A percentile compares a stretch with the other conserved stretches of the same genome.
Conservation (phyloP, 1,284 basidiomycete species). For the Cryptococcus deneoformans region DNA sequence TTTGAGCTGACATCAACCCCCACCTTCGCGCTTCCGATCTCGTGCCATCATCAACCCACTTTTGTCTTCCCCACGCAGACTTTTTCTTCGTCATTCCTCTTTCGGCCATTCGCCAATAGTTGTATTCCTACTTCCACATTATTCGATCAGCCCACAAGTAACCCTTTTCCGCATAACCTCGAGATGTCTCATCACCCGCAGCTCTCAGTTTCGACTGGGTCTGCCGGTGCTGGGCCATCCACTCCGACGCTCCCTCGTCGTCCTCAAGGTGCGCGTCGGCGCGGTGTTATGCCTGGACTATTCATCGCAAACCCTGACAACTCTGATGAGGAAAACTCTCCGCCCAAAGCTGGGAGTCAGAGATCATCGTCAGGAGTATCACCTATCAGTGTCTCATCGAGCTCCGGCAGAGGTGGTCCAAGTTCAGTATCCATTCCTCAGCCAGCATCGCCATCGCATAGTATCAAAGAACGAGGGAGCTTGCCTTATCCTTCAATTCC, state of each 20-base stretch:
- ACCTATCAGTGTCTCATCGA: slow-evolving; percentile 10
- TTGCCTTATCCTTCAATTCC: slow-evolving; percentile 25
- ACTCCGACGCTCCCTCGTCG: slow-evolving; percentile 18
- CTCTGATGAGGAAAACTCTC: slow-evolving; percentile 36
- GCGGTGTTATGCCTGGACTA: slow-evolving; percentile 25
- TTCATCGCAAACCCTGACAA: slow-evolving; percentile 45
- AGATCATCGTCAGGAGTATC: slow-evolving; percentile 17
- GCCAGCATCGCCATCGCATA: slow-evolving; percentile 4
- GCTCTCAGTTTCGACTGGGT: slow-evolving; percentile 4
- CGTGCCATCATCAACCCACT: no score
- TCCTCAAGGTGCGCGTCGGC: slow-evolving; percentile 33
- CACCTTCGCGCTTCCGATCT: no score
- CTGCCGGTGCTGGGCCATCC: slow-evolving; percentile 18
- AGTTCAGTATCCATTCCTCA: slow-evolving; percentile 4
- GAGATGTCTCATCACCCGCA: slow-evolving; percentile 3
- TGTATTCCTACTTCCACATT: no score
- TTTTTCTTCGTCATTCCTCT: no score
- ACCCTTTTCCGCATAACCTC: neutral
- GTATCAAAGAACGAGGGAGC: slow-evolving; percentile 7
- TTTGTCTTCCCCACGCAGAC: no score
- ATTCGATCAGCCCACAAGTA: no score
- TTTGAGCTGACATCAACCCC: no score
- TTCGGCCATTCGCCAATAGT: no score
- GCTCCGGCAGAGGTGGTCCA: slow-evolving; percentile 8
- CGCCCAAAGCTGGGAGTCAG: slow-evolving; percentile 1